These are phyloP conservation scores for Nakazawaea laoshanensis DNA, from an alignment of 805 yeast species.

Conservation along the genomic window DNA sequence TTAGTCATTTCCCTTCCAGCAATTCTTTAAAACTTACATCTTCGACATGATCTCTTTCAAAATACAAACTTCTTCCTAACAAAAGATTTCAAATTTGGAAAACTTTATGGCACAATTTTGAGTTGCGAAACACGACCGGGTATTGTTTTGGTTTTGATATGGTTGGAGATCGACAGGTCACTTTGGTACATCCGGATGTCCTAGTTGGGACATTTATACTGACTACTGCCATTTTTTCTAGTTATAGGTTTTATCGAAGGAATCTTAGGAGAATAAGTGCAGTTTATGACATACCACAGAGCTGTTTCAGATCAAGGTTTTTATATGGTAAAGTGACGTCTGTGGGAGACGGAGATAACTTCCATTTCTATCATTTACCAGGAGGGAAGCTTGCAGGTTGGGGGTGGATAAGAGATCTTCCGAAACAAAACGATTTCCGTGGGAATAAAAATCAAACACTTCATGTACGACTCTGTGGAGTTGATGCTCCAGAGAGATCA, in stretches of 20 bases:
- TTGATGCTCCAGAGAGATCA: conserved; percentile 94
- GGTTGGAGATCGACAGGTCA: not conserved
- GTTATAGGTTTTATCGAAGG: conserved; percentile 33
- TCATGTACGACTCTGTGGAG: conserved; percentile 78
- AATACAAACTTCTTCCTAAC: not conserved
- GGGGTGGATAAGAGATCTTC: conserved; percentile 80
- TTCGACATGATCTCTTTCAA: conserved; percentile 5
- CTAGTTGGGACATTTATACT: conserved; percentile 4
- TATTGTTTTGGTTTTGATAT: not conserved
- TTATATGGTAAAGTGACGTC: conserved; percentile 72
- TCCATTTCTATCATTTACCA: conserved; percentile 87
- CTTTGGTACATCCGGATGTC: conserved; percentile 7
- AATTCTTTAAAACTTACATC: conserved; percentile 3
- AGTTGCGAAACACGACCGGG: not conserved
- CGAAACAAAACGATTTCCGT: conserved; percentile 36
- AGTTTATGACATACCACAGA: conserved; percentile 40
- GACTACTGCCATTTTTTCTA: conserved; percentile 31
- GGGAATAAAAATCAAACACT: conserved; percentile 60
- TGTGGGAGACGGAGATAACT: conserved; percentile 95
- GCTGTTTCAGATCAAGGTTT: conserved; percentile 32
- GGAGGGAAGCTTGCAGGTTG: conserved; percentile 87
- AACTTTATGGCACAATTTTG: not conserved
- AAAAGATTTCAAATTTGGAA: not conserved
- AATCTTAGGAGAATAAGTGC: conserved; percentile 42
- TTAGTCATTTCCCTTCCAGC: not conserved